Base-by-base conservation (phyloP, 2,329 filamentous ascomycete species). In the Xylaria hypoxylon region DNA sequence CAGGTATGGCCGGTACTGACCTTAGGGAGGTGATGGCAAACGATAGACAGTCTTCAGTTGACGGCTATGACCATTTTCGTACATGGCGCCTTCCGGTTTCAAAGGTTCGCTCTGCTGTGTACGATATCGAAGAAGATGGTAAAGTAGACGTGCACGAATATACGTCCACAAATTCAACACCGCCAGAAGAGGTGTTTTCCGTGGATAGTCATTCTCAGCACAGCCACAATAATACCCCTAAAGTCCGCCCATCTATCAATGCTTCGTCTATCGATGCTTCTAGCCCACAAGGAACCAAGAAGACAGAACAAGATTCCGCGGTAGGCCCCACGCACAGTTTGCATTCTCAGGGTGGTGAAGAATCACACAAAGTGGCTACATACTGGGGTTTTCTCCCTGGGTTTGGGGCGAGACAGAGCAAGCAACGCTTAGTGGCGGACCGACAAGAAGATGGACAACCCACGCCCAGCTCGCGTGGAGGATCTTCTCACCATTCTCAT, bases 321-420 rank as follows among this genome's bases (percentile, higher is more conserved):
- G 61, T 70, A 38, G 58, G 45, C 8, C 3, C 67, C 15, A 40
- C 35, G 3, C 31, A 63, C 19, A 48, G 61, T 19, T 24, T 56
- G 10, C 38, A 40, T n/a, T 17, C 45, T 19, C 53, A 58, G 28
- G 52, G 64, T 15, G 35, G 38, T 6, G 38, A 64, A 15, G 65
- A 70, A 44, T 42, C 65, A 4, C 65, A 68, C 6, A 70, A 67
- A 64, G 52, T 24, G 31, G 55, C 68, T 13, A 64, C 64, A 7
- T 77, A 76, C 52, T 77, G 73, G 76, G 73, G 70, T 2, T 72
- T 73, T 55, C 64, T 75, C 2, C 74, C 74, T 28, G 51, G 38
- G 35, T 62, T 71, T 8, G 51, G 52, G 40, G 67, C 69, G 7
- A 70, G 60, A 42, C 51, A 53, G 24, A 38, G 58, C 58, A 42